A percentile compares a stretch with the other conserved stretches of the same genome.
Conservation (phyloP, 2,329 filamentous ascomycete genomes). For the Triangularia setosa region DNA sequence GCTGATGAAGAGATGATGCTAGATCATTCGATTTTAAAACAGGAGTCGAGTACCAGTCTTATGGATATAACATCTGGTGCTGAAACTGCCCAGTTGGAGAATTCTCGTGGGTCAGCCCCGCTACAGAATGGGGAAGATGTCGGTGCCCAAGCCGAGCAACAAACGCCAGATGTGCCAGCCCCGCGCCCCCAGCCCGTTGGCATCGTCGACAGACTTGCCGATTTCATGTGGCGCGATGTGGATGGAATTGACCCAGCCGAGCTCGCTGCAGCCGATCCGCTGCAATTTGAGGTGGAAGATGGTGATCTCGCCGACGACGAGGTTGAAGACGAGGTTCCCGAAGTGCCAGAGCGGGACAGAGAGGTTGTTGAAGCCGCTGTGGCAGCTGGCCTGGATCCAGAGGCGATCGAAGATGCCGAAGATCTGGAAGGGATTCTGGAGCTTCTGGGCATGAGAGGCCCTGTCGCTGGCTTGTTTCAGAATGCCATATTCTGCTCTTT, state of each 20-base stretch:
- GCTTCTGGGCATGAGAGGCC: slow-evolving; percentile 92
- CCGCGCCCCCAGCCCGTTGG: slow-evolving; percentile 33
- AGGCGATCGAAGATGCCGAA: slow-evolving; percentile 79
- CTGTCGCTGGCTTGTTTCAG: slow-evolving; percentile 82
- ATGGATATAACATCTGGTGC: background rate
- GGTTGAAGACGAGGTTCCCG: slow-evolving; percentile 27
- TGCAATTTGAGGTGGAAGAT: slow-evolving; percentile 33
- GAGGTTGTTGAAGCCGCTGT: slow-evolving; percentile 63
- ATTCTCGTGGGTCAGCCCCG: background rate
- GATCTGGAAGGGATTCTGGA: slow-evolving; percentile 96
- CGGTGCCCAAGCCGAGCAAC: background rate
- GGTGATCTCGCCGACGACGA: slow-evolving; percentile 25
- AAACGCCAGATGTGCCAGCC: slow-evolving; percentile 6
- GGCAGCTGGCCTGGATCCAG: slow-evolving; percentile 66
- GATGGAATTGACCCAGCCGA: slow-evolving; percentile 53
- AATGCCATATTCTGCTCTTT: slow-evolving; percentile 94
- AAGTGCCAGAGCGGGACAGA: slow-evolving; percentile 43
- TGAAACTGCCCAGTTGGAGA: background rate
- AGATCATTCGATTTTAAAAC: background rate
- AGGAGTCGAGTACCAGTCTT: background rate
- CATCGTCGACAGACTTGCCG: slow-evolving; percentile 43
- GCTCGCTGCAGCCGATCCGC: slow-evolving; percentile 38
- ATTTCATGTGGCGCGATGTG: slow-evolving; percentile 61
- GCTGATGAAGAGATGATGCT: background rate
- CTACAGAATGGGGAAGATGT: background rate